A percentile compares a stretch with the other conserved stretches of the same genome.
phyloP scores from a whole-genome alignment of 176 grass and related monocot species.

The Aegilops tauschii region DNA sequence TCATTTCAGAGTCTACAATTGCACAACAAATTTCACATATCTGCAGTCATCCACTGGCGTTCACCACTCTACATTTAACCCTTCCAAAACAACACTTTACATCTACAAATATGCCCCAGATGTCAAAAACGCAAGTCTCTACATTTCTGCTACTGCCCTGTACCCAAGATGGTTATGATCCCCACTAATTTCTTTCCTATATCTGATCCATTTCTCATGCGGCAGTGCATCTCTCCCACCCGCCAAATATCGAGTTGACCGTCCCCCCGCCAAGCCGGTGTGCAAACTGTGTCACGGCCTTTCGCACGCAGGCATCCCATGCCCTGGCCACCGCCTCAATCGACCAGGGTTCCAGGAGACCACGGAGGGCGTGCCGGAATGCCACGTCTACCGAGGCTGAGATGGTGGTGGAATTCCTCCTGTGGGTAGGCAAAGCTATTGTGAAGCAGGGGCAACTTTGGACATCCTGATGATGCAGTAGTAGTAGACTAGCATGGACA shows the following conservation, averaged over 20 bases:
- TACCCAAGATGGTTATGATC: background rate
- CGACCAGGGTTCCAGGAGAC: background rate
- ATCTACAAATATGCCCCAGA: background rate
- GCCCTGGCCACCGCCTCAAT: slow-evolving; percentile 1
- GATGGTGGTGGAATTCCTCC: slow-evolving; percentile 8
- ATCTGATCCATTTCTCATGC: background rate
- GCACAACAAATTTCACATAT: background rate
- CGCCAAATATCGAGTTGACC: slow-evolving; percentile 17
- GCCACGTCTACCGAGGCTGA: background rate
- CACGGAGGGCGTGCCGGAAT: background rate
- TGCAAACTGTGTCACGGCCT: slow-evolving; percentile 4
- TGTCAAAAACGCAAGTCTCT: background rate
- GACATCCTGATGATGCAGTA: background rate
- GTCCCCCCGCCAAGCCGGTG: slow-evolving; percentile 5
- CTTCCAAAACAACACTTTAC: background rate
- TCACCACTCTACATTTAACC: background rate
- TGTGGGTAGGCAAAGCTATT: background rate
- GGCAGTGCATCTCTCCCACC: background rate
- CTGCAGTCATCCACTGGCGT: background rate
- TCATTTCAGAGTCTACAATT: background rate
- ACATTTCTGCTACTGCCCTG: background rate
- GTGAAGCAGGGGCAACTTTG: background rate
- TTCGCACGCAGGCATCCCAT: slow-evolving; percentile 21
- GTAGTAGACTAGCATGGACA: background rate
- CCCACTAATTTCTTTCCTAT: background rate